These are phyloP conservation scores for Ascochyta rabiei DNA, from an alignment of 2,329 filamentous ascomycete genomes.

Conservation along the genomic window DNA sequence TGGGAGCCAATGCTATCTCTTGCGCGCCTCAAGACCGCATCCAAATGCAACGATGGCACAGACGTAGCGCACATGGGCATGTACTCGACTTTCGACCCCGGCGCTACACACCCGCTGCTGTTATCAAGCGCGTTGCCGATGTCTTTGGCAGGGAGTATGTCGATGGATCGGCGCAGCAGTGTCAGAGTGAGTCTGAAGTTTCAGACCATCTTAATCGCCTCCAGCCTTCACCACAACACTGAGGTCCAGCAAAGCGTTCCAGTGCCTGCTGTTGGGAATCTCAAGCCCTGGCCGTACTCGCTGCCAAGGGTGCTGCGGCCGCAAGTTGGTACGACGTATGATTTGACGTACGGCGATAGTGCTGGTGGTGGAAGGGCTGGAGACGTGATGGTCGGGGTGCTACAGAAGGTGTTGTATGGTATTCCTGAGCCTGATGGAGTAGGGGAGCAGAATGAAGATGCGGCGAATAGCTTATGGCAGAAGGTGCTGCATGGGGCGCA, in stretches of 20 bases:
- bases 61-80: conserved; percentile 4
- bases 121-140: neutral
- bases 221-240: neutral
- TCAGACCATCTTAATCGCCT: neutral
- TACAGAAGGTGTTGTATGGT: conserved; percentile 4
- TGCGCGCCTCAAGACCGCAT: neutral
- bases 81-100: conserved; percentile 15
- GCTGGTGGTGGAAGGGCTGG: neutral
- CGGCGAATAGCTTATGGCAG: neutral
- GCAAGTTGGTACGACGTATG: conserved; percentile 21
- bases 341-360: neutral
- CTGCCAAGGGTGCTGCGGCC: conserved; percentile 18
- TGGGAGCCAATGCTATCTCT: conserved; percentile 9
- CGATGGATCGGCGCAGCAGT: too few species aligned
- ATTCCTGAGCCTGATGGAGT: conserved; percentile 15
- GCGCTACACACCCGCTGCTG: conserved; percentile 6
- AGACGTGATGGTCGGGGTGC: neutral
- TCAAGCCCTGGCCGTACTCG: neutral
- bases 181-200: neutral
- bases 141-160: too few species aligned
- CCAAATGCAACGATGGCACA: neutral
- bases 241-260: neutral
- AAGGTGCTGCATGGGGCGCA: neutral
- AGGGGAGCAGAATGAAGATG: neutral
- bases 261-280: neutral